Conservation (phyloP, 2,329 filamentous ascomycete genomes). For the Sordariomycetes sp. region DNA sequence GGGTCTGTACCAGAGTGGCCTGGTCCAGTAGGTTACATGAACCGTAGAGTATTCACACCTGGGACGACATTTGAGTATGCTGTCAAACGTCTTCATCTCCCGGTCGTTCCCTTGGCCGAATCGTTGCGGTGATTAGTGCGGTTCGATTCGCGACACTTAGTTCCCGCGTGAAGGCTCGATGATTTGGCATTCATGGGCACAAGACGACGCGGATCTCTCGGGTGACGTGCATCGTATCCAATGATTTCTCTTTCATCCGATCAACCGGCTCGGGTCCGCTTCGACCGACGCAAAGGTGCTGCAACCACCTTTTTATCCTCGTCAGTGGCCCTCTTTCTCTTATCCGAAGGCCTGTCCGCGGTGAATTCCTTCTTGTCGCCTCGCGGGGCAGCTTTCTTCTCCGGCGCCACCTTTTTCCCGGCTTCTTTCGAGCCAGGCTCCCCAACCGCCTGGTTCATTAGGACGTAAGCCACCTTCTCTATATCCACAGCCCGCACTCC, state of each 20-base stretch:
- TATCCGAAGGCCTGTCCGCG: not conserved
- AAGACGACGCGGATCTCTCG: not conserved
- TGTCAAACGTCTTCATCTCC: not conserved
- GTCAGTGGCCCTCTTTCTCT: conserved; percentile 1
- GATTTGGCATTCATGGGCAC: not conserved
- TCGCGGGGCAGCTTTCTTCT: not conserved
- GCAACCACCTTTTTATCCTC: not conserved
- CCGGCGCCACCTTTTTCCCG: not conserved
- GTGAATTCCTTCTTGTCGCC: not conserved
- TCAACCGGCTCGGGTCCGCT: not conserved
- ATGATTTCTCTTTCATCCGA: not conserved
- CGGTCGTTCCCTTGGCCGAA: not conserved
- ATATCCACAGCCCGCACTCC: conserved; percentile 45
- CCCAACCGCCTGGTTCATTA: conserved; percentile 29
- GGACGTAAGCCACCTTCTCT: conserved; percentile 59
- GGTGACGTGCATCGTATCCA: not conserved
- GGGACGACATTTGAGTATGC: not conserved
- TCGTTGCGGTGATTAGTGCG: not conserved
- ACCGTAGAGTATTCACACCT: not conserved
- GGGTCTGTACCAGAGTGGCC: not conserved
- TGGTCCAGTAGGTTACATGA: not conserved
- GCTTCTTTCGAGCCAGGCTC: not conserved
- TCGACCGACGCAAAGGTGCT: not conserved
- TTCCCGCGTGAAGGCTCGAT: not conserved
- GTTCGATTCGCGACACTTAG: not conserved